Evolutionary conservation across 805 yeast species (phyloP).

Genomic region (Ogataea pilisensis): DNA sequence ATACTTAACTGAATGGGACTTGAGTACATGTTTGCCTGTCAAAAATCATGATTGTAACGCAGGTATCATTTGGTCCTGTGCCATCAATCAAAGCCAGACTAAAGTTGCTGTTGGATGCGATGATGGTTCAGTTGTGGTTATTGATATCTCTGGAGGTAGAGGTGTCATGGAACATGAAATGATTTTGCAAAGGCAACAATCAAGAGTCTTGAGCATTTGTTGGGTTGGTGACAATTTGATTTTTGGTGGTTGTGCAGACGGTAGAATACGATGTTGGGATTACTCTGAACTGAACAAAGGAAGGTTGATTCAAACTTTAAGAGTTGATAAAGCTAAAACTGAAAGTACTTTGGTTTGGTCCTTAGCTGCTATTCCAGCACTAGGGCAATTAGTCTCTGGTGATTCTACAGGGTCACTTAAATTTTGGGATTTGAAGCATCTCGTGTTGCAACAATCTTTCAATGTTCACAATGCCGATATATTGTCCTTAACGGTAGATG

Average conservation of each 20-base stretch:
- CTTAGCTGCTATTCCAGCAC: constrained; percentile 56
- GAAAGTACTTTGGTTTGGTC: constrained; percentile 94
- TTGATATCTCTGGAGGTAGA: constrained; percentile 83
- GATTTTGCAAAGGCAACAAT: constrained; percentile 77
- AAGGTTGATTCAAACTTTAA: constrained; percentile 75
- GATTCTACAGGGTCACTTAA: constrained; percentile 94
- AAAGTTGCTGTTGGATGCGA: constrained; percentile 90
- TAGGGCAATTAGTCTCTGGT: constrained; percentile 82
- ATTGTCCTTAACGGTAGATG: constrained; percentile 61
- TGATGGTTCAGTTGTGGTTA: constrained; percentile 82
- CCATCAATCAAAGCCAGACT: constrained; percentile 55
- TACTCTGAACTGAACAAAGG: constrained; percentile 44
- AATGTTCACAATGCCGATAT: constrained; percentile 90
- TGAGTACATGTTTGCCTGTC: constrained; percentile 65
- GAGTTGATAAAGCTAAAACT: constrained; percentile 82
- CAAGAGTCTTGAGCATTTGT: constrained; percentile 71
- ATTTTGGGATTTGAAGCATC: constrained; percentile 82
- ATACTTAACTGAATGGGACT: constrained; percentile 87
- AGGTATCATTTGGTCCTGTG: constrained; percentile 89
- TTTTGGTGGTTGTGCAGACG: constrained; percentile 96
- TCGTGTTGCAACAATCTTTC: constrained; percentile 76
- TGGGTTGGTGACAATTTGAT: constrained; percentile 67
- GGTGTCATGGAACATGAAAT: constrained; percentile 74
- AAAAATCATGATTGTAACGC: constrained; percentile 84
- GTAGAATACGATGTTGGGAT: constrained; percentile 82